These are phyloP conservation scores for Fraxinus baroniana DNA, from an alignment of 305 asterid species.

Conservation along the genomic window DNA sequence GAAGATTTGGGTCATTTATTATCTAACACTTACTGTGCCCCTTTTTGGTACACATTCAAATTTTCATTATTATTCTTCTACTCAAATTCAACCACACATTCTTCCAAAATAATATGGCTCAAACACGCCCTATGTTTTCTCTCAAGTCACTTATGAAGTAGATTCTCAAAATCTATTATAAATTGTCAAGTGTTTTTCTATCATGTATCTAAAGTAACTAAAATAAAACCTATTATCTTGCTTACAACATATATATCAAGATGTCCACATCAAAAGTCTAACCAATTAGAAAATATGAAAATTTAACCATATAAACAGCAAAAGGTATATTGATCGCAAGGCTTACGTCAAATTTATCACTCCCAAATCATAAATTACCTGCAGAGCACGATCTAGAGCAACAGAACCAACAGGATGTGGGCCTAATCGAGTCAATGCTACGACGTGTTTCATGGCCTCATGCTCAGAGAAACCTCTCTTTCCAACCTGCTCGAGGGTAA, in stretches of 20 bases:
- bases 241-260: slow-evolving; percentile 12
- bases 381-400: slow-evolving; percentile 63
- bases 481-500: slow-evolving; percentile 66
- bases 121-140: neutral
- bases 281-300: neutral
- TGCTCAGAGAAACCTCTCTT: slow-evolving; percentile 92
- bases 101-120: too few relatives aligned
- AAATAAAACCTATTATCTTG: neutral
- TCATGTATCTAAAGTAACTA: neutral
- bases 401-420: slow-evolving; percentile 91
- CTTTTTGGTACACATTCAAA: too few relatives aligned
- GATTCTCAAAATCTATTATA: neutral
- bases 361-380: slow-evolving; percentile 43
- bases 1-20: neutral
- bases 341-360: neutral
- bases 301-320: neutral
- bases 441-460: slow-evolving; percentile 79
- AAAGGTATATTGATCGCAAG: neutral
- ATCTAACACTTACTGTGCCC: neutral
- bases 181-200: neutral
- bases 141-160: neutral
- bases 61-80: too few relatives aligned
- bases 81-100: too few relatives aligned
- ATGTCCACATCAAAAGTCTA: neutral
- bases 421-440: slow-evolving; percentile 68